These are phyloP conservation scores for Ophiostoma populinum DNA, from an alignment of 2,329 filamentous ascomycete species.

Conservation along the genomic window DNA sequence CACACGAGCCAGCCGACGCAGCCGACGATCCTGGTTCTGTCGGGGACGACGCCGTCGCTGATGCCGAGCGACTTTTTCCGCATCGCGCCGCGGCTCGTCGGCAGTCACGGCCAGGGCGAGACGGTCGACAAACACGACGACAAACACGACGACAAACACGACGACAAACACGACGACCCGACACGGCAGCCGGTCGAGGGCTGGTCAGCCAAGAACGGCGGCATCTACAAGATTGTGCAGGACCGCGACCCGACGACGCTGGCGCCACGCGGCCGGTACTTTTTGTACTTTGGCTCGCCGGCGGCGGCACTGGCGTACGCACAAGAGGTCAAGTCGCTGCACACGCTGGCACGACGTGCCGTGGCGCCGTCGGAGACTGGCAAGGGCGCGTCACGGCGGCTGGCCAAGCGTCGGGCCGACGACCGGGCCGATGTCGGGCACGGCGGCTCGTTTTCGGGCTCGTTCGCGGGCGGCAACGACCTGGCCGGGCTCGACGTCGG, in stretches of 20 bases:
- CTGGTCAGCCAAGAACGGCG: conserved; percentile 35
- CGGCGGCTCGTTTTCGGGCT: neutral
- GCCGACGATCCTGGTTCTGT: conserved; percentile 32
- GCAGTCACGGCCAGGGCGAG: neutral
- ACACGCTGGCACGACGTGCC: conserved; percentile 16
- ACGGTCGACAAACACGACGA: neutral
- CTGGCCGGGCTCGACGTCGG: neutral
- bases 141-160: neutral
- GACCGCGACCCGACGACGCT: conserved; percentile 46
- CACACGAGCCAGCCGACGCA: neutral
- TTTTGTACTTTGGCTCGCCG: conserved; percentile 45
- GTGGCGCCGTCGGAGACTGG: conserved; percentile 16
- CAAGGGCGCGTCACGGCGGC: neutral
- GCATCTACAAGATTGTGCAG: conserved; percentile 34
- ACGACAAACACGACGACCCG: neutral
- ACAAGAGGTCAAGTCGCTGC: conserved; percentile 32
- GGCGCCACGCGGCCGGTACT: conserved; percentile 47
- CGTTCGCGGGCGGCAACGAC: conserved; percentile 11
- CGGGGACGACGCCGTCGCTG: conserved; percentile 40
- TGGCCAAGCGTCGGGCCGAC: conserved; percentile 12
- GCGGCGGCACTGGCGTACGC: conserved; percentile 45
- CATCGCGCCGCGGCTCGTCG: conserved; percentile 35
- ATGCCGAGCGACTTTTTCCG: conserved; percentile 54
- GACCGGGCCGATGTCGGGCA: neutral
- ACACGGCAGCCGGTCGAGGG: conserved; percentile 31